phyloP scores from a whole-genome alignment of 75 land plant species.

The Sequoia sempervirens region DNA sequence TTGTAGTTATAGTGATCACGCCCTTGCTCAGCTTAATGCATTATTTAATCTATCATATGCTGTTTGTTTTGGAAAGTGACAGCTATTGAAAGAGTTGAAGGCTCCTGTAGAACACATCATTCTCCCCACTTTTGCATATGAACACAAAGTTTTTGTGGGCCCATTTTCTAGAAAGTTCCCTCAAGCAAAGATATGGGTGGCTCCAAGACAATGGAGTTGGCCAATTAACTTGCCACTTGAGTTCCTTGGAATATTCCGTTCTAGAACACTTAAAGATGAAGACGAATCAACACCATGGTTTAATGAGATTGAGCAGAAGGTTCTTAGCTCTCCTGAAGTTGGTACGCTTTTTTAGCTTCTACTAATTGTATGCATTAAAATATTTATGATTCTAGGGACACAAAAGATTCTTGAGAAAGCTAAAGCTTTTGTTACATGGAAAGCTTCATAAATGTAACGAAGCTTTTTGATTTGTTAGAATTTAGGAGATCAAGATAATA shows the following conservation, averaged over 20 bases:
- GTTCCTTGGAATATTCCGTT: conserved; percentile 88
- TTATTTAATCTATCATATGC: background rate
- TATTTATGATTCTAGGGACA: too few relatives aligned
- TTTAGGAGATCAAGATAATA: too few relatives aligned
- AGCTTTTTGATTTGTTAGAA: too few relatives aligned
- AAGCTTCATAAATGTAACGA: too few relatives aligned
- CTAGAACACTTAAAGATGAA: conserved; percentile 65
- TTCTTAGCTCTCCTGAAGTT: conserved; percentile 93
- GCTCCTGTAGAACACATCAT: conserved; percentile 94
- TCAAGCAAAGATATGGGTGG: conserved; percentile 89
- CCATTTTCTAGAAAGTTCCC: conserved; percentile 98
- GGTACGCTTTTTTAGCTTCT: conserved; percentile 38
- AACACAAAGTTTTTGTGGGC: conserved; percentile 96
- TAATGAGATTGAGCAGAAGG: conserved; percentile 74
- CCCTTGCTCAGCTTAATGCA: background rate
- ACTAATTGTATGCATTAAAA: too few relatives aligned
- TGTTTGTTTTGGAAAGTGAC: conserved; percentile 47
- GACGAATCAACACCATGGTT: conserved; percentile 78
- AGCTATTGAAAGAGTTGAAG: conserved; percentile 90
- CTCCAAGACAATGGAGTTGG: conserved; percentile 99
- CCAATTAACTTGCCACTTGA: conserved; percentile 94
- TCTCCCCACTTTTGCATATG: conserved; percentile 97
- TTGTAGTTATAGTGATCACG: background rate
- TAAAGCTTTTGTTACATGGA: too few relatives aligned
- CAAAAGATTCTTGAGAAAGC: too few relatives aligned